A percentile compares a stretch with the other conserved stretches of the same genome.
Conservation (phyloP, 208 protist genomes). For the Borovskyia barvae region DNA sequence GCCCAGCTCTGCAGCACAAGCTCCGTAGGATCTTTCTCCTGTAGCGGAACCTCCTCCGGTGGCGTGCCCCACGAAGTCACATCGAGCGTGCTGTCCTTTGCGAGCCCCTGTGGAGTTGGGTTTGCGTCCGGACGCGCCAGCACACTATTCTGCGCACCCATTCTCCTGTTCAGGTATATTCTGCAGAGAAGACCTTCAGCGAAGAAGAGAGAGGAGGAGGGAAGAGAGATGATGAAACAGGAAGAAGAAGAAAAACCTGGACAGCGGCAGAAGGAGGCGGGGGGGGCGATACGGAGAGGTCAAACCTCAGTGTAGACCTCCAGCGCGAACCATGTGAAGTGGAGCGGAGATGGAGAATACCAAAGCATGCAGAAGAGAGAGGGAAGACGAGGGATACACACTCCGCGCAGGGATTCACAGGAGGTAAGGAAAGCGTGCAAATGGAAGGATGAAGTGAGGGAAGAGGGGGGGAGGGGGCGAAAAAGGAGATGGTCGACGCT, state of each 20-base stretch:
- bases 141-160: slow-evolving; percentile 24
- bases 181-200: not conserved
- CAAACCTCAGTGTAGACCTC: too few relatives aligned
- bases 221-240: not conserved
- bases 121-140: slow-evolving; percentile 17
- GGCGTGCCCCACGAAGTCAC: slow-evolving; percentile 65
- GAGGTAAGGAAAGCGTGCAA: too few relatives aligned
- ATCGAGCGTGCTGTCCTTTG: slow-evolving; percentile 16
- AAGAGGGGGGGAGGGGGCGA: too few relatives aligned
- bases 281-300: too few relatives aligned
- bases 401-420: too few relatives aligned
- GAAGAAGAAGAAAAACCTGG: not conserved
- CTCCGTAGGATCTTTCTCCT: slow-evolving; percentile 77
- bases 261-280: not conserved
- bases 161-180: not conserved
- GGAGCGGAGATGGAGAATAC: too few relatives aligned
- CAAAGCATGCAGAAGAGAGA: too few relatives aligned
- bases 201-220: slow-evolving; percentile 14
- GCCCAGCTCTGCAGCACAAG: slow-evolving; percentile 91
- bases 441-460: too few relatives aligned
- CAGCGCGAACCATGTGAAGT: too few relatives aligned
- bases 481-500: too few relatives aligned
- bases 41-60: slow-evolving; percentile 65
- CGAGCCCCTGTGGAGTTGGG: slow-evolving; percentile 28
- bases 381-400: too few relatives aligned